A percentile compares a stretch with the other conserved stretches of the same genome.
These are phyloP conservation scores for Paracorniculantispora psalliotae DNA, from an alignment of 2,329 filamentous ascomycete species.

Conservation along the genomic window DNA sequence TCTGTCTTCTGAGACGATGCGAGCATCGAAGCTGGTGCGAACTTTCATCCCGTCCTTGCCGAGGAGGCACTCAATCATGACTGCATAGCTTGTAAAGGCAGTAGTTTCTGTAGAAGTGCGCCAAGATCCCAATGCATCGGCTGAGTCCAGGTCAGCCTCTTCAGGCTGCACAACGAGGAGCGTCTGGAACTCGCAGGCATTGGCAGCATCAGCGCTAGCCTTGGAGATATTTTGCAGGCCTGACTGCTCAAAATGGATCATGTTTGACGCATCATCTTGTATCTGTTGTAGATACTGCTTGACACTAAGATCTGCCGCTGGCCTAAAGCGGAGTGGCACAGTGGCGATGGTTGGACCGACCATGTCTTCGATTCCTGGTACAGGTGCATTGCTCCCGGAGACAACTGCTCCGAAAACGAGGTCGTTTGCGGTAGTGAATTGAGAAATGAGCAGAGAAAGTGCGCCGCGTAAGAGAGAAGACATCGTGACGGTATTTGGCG, in stretches of 20 bases:
- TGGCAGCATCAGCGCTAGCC: constrained; percentile 8
- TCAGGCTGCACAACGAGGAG: constrained; percentile 13
- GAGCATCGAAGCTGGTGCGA: neutral
- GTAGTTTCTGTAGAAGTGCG: neutral
- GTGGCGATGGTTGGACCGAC: neutral
- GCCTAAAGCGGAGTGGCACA: neutral
- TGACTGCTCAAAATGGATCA: constrained; percentile 18
- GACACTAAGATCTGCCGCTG: neutral
- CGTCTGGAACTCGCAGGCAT: constrained; percentile 17
- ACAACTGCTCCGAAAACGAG: neutral
- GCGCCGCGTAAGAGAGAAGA: neutral
- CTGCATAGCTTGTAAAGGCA: neutral
- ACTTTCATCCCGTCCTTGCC: neutral
- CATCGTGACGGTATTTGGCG: neutral
- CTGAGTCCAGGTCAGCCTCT: neutral
- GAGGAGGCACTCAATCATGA: neutral
- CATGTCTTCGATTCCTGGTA: neutral
- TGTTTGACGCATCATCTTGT: constrained; percentile 10
- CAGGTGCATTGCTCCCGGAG: neutral
- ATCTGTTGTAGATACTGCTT: constrained; percentile 1
- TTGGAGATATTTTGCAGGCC: constrained; percentile 16
- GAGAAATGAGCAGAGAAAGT: neutral
- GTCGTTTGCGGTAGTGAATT: neutral
- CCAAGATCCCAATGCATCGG: neutral
- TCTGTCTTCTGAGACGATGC: neutral